Conservation (phyloP, 495 filamentous ascomycete genomes). For the Daldinia caldariorum region DNA sequence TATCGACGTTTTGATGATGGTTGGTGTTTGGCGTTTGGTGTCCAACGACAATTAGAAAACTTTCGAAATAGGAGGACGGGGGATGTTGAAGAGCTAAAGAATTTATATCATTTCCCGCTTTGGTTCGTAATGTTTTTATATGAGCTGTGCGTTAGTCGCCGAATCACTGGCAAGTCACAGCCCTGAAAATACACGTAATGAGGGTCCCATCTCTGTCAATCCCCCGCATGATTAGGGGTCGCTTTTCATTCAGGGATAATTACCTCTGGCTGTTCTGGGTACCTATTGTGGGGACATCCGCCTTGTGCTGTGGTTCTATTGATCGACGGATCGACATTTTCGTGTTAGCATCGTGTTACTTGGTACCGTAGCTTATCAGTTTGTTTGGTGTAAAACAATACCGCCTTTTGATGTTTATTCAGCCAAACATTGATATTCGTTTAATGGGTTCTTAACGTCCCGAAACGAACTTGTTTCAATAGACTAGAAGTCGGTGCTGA, state of each 20-base stretch:
- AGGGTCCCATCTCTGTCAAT: constrained; percentile 8
- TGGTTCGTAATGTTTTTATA: background rate
- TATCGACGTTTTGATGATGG: background rate
- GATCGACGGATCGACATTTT: background rate
- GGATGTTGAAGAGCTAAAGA: background rate
- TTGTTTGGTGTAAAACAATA: background rate
- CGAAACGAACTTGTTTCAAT: background rate
- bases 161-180: constrained; percentile 3
- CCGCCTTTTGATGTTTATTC: constrained; percentile 3
- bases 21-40: background rate
- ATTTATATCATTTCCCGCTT: constrained; percentile 10
- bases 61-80: constrained; percentile 2
- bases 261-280: too few relatives aligned
- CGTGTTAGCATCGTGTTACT: background rate
- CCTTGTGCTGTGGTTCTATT: background rate
- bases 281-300: constrained; percentile 2
- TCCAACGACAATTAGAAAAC: background rate
- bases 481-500: background rate
- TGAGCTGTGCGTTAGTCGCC: constrained; percentile 3
- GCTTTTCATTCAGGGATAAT: background rate
- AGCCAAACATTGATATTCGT: background rate
- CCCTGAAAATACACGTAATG: constrained; percentile 13
- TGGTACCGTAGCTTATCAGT: background rate
- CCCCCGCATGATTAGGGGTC: constrained; percentile 25
- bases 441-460: background rate